Conservation (phyloP, 352 stramenopile species). For the Halophytophthora polymorphica region DNA sequence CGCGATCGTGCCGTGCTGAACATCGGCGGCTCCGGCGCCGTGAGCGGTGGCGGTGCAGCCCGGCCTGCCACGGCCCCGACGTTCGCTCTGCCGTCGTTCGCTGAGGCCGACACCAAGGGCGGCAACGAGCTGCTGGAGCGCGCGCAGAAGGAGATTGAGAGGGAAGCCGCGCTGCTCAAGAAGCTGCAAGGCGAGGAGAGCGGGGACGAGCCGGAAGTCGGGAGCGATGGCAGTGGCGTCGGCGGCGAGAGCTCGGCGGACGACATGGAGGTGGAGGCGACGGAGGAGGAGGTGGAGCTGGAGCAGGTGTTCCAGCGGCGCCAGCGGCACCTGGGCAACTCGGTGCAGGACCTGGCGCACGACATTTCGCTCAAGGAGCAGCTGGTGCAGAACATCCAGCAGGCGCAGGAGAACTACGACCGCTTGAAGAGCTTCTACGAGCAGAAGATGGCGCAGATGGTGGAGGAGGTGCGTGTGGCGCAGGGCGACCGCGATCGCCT, state of each 20-base stretch:
- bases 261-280: conserved; percentile 33
- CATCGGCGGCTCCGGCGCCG: conserved; percentile 9
- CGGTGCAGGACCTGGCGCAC: conserved; percentile 72
- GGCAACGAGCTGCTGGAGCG: conserved; percentile 62
- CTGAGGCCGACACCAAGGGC: conserved; percentile 50
- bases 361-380: conserved; percentile 88
- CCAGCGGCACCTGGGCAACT: conserved; percentile 75
- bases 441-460: conserved; percentile 81
- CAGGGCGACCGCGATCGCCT: conserved; percentile 69
- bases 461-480: conserved; percentile 58
- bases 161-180: conserved; percentile 71
- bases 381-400: conserved; percentile 73
- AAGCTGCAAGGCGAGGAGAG: conserved; percentile 58
- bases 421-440: conserved; percentile 83
- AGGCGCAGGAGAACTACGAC: conserved; percentile 82
- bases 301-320: conserved; percentile 83
- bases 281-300: conserved; percentile 68
- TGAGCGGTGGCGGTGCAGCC: conserved; percentile 2
- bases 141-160: conserved; percentile 77
- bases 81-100: conserved; percentile 37
- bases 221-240: conserved; percentile 38
- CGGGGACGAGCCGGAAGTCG: conserved; percentile 32
- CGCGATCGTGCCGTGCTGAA: conserved; percentile 60
- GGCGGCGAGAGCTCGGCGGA: conserved; percentile 38
- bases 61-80: conserved; percentile 17